Conservation (phyloP, 441 rosid genomes). For the Kokia cookei region DNA sequence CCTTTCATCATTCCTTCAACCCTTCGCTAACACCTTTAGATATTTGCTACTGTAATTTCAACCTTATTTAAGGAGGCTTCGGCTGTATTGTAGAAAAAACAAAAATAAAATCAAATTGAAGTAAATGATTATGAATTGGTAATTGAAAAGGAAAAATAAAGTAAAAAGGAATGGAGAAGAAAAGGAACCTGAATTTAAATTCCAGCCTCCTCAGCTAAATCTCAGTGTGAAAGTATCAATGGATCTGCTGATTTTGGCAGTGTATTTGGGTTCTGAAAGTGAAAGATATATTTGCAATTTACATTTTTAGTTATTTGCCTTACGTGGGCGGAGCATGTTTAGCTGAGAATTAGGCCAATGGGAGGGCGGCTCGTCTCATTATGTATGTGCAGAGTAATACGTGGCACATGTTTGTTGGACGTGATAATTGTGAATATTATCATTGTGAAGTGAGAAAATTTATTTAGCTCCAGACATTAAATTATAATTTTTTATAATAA, state of each 20-base stretch:
- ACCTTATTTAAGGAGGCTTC: neutral
- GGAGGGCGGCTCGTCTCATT: neutral
- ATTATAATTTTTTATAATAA: too few species aligned
- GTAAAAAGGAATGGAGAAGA: neutral
- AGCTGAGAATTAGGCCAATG: neutral
- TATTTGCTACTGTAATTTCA: neutral
- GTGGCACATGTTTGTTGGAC: neutral
- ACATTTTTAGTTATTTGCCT: neutral
- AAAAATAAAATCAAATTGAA: neutral
- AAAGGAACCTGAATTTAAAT: neutral
- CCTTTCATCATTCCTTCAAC: slow-evolving; percentile 45
- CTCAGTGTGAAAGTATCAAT: neutral
- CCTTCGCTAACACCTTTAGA: neutral
- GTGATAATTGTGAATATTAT: neutral
- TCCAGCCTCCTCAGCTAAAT: neutral
- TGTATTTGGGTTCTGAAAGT: neutral
- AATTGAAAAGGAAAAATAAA: neutral
- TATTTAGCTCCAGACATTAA: too few species aligned
- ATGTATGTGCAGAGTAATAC: neutral
- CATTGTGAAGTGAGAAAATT: too few species aligned
- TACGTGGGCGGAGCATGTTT: neutral
- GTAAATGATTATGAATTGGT: neutral
- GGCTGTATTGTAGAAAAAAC: neutral
- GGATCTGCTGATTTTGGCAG: slow-evolving; percentile 2
- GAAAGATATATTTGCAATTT: neutral